Conservation (phyloP, 768 basidiomycete species). For the Pseudohyphozyma bogoriensis region DNA sequence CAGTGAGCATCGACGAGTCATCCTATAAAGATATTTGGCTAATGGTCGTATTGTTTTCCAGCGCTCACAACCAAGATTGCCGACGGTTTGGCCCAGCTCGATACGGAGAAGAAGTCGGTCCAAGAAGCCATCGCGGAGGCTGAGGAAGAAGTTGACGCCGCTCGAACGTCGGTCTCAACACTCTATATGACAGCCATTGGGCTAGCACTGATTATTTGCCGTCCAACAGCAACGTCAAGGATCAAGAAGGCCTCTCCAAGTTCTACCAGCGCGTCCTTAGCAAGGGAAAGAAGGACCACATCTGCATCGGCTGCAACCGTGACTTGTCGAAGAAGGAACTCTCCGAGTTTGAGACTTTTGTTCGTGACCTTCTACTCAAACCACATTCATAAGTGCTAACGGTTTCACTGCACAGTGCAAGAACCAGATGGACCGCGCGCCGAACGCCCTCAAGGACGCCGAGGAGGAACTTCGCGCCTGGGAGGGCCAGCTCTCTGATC, state of each 20-base stretch:
- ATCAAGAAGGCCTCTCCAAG: conserved; percentile 30
- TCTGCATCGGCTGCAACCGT: conserved; percentile 69
- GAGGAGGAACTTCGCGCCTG: conserved; percentile 51
- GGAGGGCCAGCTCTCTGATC: conserved; percentile 49
- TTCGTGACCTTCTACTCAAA: conserved; percentile 38
- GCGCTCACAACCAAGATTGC: conserved; percentile 40
- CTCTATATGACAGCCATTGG: no score
- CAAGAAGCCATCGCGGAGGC: conserved; percentile 36
- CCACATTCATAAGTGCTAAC: background rate
- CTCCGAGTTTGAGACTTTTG: conserved; percentile 60
- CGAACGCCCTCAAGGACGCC: conserved; percentile 42
- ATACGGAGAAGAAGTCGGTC: conserved; percentile 29
- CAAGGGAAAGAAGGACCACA: conserved; percentile 53
- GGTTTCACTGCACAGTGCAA: conserved; percentile 45
- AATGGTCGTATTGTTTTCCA: no score
- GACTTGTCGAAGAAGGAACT: conserved; percentile 50
- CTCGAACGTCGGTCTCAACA: background rate
- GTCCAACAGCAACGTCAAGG: conserved; percentile 28
- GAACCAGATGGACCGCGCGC: conserved; percentile 51
- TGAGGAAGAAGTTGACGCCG: conserved; percentile 32
- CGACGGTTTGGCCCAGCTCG: conserved; percentile 31
- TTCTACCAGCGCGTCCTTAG: conserved; percentile 48
- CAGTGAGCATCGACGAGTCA: no score
- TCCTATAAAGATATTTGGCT: no score
- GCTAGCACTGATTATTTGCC: background rate